These are phyloP conservation scores for Huntiella savannae DNA, from an alignment of 2,329 filamentous ascomycete species.

Conservation along the genomic window DNA sequence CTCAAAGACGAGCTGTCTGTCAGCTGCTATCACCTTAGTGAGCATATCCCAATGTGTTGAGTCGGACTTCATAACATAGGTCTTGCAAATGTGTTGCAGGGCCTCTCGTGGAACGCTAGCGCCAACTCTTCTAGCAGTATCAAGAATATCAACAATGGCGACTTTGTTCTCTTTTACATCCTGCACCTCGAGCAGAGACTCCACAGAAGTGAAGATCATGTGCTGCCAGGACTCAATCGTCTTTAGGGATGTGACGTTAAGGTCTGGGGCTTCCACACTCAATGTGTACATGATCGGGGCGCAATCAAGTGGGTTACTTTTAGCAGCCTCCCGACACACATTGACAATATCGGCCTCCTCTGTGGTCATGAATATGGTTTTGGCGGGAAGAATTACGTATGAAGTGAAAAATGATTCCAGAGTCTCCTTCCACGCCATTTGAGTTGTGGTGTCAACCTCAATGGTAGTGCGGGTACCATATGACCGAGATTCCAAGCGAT, in stretches of 20 bases:
- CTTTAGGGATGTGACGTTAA: constrained; percentile 13
- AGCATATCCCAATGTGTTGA: constrained; percentile 25
- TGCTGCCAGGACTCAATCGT: constrained; percentile 24
- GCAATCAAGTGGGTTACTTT: constrained; percentile 19
- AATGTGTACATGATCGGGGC: constrained; percentile 28
- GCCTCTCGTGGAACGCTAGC: constrained; percentile 21
- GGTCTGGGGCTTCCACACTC: constrained; percentile 15
- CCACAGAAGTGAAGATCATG: constrained; percentile 18
- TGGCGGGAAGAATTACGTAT: constrained; percentile 32
- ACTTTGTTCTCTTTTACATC: constrained; percentile 13
- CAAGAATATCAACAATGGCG: constrained; percentile 17
- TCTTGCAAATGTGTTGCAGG: constrained; percentile 24
- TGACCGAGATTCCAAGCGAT: constrained; percentile 12
- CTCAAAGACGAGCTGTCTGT: constrained; percentile 28
- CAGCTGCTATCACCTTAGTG: constrained; percentile 23
- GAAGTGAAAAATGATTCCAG: constrained; percentile 30
- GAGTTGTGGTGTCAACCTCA: constrained; percentile 2
- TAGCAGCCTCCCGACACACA: constrained; percentile 22
- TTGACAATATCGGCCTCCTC: constrained; percentile 24
- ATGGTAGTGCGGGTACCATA: neutral
- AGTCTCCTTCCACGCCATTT: constrained; percentile 24
- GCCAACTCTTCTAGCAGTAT: constrained; percentile 17
- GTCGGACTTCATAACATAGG: constrained; percentile 21
- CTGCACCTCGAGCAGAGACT: constrained; percentile 15
- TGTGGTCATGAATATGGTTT: constrained; percentile 26